Base-by-base conservation (phyloP, 352 stramenopile genomes). In the Globisporangium middletonii region DNA sequence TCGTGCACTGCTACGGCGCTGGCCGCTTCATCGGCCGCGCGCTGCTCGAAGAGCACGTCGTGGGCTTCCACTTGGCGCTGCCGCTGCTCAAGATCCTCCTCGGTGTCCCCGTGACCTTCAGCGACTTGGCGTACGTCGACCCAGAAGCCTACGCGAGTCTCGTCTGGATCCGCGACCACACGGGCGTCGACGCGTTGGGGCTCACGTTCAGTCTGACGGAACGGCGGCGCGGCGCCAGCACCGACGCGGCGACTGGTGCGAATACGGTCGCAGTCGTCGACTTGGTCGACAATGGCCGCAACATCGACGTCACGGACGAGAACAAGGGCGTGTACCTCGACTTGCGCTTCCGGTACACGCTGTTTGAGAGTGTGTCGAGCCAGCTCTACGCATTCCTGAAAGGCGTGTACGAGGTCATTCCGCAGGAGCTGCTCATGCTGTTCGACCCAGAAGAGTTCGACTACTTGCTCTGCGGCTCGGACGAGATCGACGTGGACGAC, bases 361-460 rank as follows among this genome's bases (percentile, higher is more conserved):
- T 98, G 18, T 79, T 98, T 56, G 90, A 89, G 48, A 77, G 88
- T 27, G 87, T 98, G 12, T 79, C 89, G 42, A 41, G 57, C 4
- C 85, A 96, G 67, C 72, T 96, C 7, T 68, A 67, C 45, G 63
- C 73, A 23, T 88, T 98, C 52, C 59, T 98, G 9, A 86, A 81
- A 44, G 95, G 95, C 11, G 91, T 98, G 56, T 97, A 97, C 63
- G 90, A 98, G 58, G 82, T 98, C 11, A 51, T 98, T 37, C 94
- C 92, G 0, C 73, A 92, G 47, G 75, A 92, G 27, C 71, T 98
- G 18, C 68, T 98, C 33, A 89, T 93, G 38, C 77, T 98, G 11
- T 98, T 98, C 64, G 95, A 98, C 65, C 93, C 92, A 58, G 87
- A 98, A 68, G 94, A 98, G 71, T 68, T 98, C 2, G 92, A 98